phyloP scores from a whole-genome alignment of 2,329 filamentous ascomycete genomes.

The Venturia asperata region DNA sequence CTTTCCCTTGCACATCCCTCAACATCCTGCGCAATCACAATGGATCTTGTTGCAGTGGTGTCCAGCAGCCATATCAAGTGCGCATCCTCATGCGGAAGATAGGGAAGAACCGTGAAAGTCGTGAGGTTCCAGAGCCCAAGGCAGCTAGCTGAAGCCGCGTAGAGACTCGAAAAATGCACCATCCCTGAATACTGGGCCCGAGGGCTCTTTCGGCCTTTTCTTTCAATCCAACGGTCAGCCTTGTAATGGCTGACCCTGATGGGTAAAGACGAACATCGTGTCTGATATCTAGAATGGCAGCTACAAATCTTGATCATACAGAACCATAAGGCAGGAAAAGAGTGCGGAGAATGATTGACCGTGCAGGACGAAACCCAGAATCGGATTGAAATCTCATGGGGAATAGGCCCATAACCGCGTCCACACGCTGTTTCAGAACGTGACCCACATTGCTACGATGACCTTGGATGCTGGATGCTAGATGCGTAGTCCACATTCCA shows the following conservation, averaged over 20 bases:
- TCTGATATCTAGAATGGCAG: background rate
- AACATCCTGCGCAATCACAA: conserved; percentile 2
- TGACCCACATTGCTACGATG: conserved; percentile 2
- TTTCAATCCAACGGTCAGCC: conserved; percentile 6
- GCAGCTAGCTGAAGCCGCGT: background rate
- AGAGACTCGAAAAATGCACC: background rate
- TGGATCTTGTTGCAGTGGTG: background rate
- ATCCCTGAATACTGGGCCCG: background rate
- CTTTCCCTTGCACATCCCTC: background rate
- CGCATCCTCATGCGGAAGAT: background rate
- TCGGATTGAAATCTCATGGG: background rate
- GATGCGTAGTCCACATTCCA: no score
- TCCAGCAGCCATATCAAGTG: background rate
- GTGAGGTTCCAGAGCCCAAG: conserved; percentile 1
- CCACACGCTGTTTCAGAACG: background rate
- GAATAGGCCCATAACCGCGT: background rate
- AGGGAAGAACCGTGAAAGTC: conserved; percentile 1
- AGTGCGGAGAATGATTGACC: background rate
- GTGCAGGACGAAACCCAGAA: background rate
- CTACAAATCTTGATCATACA: background rate
- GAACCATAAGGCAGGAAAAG: background rate
- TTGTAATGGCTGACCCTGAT: background rate
- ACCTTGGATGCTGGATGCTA: no score
- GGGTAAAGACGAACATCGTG: background rate
- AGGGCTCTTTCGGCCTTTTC: background rate